Percentiles rank a stretch among this genome's conserved stretches.
Conservation (phyloP, 148 eudicot species). For the Chenopodium berlandieri region DNA sequence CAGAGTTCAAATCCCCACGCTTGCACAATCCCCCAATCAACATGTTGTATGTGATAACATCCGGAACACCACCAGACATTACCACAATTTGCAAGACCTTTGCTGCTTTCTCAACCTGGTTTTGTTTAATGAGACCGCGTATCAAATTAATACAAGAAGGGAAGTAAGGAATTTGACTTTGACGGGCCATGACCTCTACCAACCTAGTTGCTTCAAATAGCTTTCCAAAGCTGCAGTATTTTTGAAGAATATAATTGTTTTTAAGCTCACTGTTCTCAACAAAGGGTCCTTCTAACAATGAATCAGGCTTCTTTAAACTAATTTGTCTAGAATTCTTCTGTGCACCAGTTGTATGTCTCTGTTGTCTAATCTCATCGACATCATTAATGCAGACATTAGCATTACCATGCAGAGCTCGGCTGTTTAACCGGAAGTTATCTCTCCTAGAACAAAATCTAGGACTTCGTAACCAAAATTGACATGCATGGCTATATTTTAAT, state of each 20-base stretch:
- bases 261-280: slow-evolving; percentile 58
- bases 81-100: slow-evolving; percentile 60
- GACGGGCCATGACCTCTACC: slow-evolving; percentile 71
- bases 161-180: slow-evolving; percentile 76
- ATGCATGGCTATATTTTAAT: slow-evolving; percentile 16
- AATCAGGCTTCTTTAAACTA: slow-evolving; percentile 26
- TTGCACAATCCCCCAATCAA: slow-evolving; percentile 72
- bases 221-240: slow-evolving; percentile 53
- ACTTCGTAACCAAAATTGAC: slow-evolving; percentile 21
- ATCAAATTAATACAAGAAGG: slow-evolving; percentile 71
- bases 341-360: slow-evolving; percentile 22
- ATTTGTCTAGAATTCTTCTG: slow-evolving; percentile 29
- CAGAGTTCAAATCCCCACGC: slow-evolving; percentile 47
- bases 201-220: slow-evolving; percentile 57
- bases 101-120: slow-evolving; percentile 49
- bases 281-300: slow-evolving; percentile 45
- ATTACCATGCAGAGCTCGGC: slow-evolving; percentile 32
- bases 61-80: slow-evolving; percentile 88
- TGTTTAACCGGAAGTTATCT: slow-evolving; percentile 20
- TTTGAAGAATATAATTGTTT: slow-evolving; percentile 61
- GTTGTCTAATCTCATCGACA: slow-evolving; percentile 28
- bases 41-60: slow-evolving; percentile 87
- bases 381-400: slow-evolving; percentile 42
- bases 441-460: slow-evolving; percentile 28
- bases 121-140: slow-evolving; percentile 58